Evolutionary conservation across 2,329 filamentous ascomycete species (phyloP).

Genomic region (Boeremia exigua): DNA sequence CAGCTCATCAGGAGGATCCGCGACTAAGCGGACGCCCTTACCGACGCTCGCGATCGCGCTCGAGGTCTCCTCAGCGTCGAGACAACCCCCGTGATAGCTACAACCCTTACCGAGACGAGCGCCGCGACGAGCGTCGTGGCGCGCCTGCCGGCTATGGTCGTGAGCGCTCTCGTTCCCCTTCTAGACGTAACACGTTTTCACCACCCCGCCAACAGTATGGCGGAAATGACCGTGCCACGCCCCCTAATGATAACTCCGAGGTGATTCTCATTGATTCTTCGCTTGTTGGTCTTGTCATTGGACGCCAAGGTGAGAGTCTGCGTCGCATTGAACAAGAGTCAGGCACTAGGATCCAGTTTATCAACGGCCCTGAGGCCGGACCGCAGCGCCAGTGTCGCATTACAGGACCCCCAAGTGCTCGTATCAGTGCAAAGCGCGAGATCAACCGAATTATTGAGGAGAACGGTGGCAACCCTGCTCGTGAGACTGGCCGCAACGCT

Average conservation of each 20-base stretch:
- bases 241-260: constrained; percentile 74
- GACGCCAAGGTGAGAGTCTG: constrained; percentile 86
- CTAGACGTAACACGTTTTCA: constrained; percentile 66
- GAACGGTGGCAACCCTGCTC: constrained; percentile 65
- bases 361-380: constrained; percentile 76
- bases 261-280: constrained; percentile 86
- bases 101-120: constrained; percentile 86
- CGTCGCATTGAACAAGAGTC: constrained; percentile 84
- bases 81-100: constrained; percentile 76
- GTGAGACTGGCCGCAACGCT: constrained; percentile 47
- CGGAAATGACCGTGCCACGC: constrained; percentile 62
- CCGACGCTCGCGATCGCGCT: constrained; percentile 74
- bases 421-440: constrained; percentile 78
- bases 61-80: constrained; percentile 63
- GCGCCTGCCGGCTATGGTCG: constrained; percentile 63
- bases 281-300: constrained; percentile 88
- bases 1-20: constrained; percentile 54
- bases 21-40: constrained; percentile 63
- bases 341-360: constrained; percentile 84
- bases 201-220: constrained; percentile 59
- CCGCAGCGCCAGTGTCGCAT: constrained; percentile 85
- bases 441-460: constrained; percentile 91
- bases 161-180: constrained; percentile 75
- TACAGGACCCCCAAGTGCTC: constrained; percentile 72
- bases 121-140: constrained; percentile 69